Percentiles rank a stretch among this genome's conserved stretches.
These are phyloP conservation scores for Lentinula novae-zelandiae DNA, from an alignment of 1,284 basidiomycete species.

Conservation along the genomic window DNA sequence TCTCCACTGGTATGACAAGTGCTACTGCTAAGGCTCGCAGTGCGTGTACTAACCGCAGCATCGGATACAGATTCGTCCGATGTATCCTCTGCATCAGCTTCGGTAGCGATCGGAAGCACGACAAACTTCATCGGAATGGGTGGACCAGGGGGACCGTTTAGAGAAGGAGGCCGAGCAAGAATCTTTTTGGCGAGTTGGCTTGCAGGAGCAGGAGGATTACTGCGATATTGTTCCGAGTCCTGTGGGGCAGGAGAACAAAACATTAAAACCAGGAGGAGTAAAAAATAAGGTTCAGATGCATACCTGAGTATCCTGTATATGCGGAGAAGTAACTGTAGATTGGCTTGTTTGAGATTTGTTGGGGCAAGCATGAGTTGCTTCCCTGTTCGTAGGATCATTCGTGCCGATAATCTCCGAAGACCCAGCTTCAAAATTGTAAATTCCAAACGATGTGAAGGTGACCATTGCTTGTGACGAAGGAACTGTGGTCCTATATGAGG, in stretches of 20 bases:
- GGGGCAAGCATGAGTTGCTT: no score
- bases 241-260: neutral
- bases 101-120: neutral
- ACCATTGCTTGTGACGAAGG: neutral
- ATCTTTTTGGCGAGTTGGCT: neutral
- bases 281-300: neutral
- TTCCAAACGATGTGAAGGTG: neutral
- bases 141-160: neutral
- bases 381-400: neutral
- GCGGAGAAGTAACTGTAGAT: no score
- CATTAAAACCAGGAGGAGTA: neutral
- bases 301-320: neutral
- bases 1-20: neutral
- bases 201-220: neutral
- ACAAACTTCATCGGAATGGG: neutral
- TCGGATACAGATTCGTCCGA: neutral
- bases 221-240: neutral
- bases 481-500: neutral
- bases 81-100: neutral
- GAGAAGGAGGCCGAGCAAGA: conserved; percentile 2
- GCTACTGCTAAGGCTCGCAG: neutral
- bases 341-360: no score
- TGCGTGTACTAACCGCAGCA: neutral
- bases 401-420: neutral
- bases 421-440: neutral